phyloP scores from a whole-genome alignment of 805 yeast species.

The Yarrowia keelungensis region DNA sequence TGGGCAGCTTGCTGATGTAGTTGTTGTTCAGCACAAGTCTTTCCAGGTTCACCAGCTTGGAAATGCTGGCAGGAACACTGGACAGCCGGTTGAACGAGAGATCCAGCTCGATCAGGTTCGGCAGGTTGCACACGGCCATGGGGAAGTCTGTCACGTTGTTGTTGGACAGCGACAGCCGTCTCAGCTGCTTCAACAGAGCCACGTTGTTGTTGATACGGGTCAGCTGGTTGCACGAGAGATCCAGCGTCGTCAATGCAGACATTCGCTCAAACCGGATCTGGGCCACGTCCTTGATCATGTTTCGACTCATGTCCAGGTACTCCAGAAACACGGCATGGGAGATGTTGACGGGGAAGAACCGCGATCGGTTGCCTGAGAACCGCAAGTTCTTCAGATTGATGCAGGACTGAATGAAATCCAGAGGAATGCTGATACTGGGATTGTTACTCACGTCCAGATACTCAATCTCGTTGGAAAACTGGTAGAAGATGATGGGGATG shows the following conservation, averaged over 20 bases:
- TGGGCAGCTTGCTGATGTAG: constrained; percentile 62
- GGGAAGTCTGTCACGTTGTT: constrained; percentile 69
- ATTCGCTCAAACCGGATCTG: constrained; percentile 62
- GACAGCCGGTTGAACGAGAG: constrained; percentile 79
- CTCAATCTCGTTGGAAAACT: constrained; percentile 80
- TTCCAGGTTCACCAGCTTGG: constrained; percentile 64
- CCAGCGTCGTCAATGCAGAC: constrained; percentile 62
- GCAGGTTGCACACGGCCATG: constrained; percentile 63
- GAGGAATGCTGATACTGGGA: constrained; percentile 82
- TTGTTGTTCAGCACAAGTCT: constrained; percentile 80
- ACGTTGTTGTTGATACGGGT: constrained; percentile 66
- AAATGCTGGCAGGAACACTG: constrained; percentile 65
- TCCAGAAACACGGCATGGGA: constrained; percentile 71
- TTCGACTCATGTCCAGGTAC: constrained; percentile 76
- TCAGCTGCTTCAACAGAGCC: constrained; percentile 53
- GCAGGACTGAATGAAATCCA: constrained; percentile 84
- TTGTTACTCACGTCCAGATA: constrained; percentile 83
- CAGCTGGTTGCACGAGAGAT: constrained; percentile 78
- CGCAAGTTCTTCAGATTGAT: constrained; percentile 69
- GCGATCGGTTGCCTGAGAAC: constrained; percentile 75
- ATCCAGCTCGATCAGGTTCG: constrained; percentile 70
- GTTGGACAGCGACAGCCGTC: constrained; percentile 72
- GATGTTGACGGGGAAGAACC: constrained; percentile 75
- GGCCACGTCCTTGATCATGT: constrained; percentile 62
- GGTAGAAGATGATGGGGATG: constrained; percentile 82